Evolutionary conservation across 2,329 filamentous ascomycete genomes (phyloP).

Genomic region (Xylaria hypoxylon): DNA sequence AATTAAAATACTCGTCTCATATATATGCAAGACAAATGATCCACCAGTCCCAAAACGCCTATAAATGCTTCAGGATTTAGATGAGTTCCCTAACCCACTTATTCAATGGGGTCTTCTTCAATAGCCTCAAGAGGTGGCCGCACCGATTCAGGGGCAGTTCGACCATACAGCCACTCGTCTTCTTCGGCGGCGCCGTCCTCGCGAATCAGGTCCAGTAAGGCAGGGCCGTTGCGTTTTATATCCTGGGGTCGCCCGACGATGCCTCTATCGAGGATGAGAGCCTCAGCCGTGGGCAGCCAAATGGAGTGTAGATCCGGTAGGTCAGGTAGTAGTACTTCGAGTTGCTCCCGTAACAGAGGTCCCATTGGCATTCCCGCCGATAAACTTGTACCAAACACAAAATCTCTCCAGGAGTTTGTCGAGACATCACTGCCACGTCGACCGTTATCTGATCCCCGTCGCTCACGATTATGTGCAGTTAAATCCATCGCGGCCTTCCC

Average conservation of each 20-base stretch:
- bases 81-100: conserved; percentile 33
- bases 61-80: conserved; percentile 47
- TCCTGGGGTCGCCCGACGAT: conserved; percentile 69
- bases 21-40: conserved; percentile 39
- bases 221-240: conserved; percentile 72
- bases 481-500: conserved; percentile 37
- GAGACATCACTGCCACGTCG: conserved; percentile 49
- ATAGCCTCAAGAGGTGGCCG: conserved; percentile 63
- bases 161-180: conserved; percentile 73
- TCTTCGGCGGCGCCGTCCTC: conserved; percentile 69
- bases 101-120: conserved; percentile 63
- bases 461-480: conserved; percentile 37
- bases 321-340: conserved; percentile 64
- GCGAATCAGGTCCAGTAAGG: conserved; percentile 72
- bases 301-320: conserved; percentile 69
- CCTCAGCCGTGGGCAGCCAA: conserved; percentile 73
- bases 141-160: conserved; percentile 64
- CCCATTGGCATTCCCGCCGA: conserved; percentile 73
- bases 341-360: conserved; percentile 62
- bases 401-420: conserved; percentile 50
- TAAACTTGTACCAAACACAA: conserved; percentile 70
- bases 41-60: conserved; percentile 44
- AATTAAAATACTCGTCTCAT: conserved; percentile 37
- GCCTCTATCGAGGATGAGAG: conserved; percentile 68
- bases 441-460: conserved; percentile 48